phyloP scores from a whole-genome alignment of 2,329 filamentous ascomycete genomes.

The Fusarium xylarioides region DNA sequence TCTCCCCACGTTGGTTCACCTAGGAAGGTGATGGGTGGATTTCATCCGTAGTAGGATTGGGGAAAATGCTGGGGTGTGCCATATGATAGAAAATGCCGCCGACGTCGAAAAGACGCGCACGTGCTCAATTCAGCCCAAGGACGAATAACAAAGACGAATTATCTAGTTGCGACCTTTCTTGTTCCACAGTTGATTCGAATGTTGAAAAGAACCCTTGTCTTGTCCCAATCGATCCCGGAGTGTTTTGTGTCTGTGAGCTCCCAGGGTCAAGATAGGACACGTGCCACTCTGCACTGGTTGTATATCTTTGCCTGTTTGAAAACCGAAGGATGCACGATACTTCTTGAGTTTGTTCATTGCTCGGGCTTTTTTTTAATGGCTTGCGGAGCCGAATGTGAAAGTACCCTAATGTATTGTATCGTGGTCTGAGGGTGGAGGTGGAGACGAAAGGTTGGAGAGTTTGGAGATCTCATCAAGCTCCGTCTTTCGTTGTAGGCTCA shows the following conservation, averaged over 20 bases:
- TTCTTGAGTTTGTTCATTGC: neutral
- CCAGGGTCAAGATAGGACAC: constrained; percentile 33
- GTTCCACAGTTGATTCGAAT: constrained; percentile 10
- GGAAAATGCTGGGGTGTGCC: constrained; percentile 13
- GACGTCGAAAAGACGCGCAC: constrained; percentile 32
- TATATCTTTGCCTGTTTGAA: constrained; percentile 17
- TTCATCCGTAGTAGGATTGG: constrained; percentile 21
- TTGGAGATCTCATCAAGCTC: constrained; percentile 26
- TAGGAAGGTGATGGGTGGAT: constrained; percentile 42
- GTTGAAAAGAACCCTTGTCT: constrained; percentile 14
- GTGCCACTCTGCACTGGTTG: constrained; percentile 39
- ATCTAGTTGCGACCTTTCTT: constrained; percentile 9
- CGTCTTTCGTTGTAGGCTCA: constrained; percentile 6
- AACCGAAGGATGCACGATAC: constrained; percentile 12
- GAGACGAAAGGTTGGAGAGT: constrained; percentile 32
- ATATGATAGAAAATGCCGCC: constrained; percentile 13
- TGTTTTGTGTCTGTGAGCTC: constrained; percentile 10
- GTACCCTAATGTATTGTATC: neutral
- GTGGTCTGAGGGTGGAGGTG: constrained; percentile 20
- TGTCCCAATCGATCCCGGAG: neutral
- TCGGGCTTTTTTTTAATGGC: neutral
- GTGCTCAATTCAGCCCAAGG: constrained; percentile 34
- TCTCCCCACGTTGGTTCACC: constrained; percentile 41
- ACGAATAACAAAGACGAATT: constrained; percentile 31
- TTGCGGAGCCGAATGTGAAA: constrained; percentile 1